These are phyloP conservation scores for Pilaira anomala DNA, from an alignment of 192 early-diverging fungal genomes.

Conservation along the genomic window DNA sequence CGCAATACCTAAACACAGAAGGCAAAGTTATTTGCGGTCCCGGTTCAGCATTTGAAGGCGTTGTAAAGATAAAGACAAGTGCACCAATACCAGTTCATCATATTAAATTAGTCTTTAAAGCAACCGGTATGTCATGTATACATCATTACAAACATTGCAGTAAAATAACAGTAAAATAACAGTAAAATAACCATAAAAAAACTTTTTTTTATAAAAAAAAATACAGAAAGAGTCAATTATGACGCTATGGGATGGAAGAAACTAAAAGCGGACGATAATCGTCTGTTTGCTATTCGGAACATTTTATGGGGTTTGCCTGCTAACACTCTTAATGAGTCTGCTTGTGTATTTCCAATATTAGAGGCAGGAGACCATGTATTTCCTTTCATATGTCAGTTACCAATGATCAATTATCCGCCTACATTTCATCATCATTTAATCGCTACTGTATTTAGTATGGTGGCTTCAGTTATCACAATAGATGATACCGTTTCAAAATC, in stretches of 20 bases:
- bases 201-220: not conserved
- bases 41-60: constrained; percentile 19
- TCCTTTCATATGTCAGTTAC: constrained; percentile 11
- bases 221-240: constrained; percentile 15
- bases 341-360: not conserved
- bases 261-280: not conserved
- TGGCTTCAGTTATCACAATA: not conserved
- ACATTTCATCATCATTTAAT: constrained; percentile 9
- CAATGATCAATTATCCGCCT: constrained; percentile 9
- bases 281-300: not conserved
- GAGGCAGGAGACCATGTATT: constrained; percentile 1
- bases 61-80: constrained; percentile 15
- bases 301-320: not conserved
- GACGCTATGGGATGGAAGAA: constrained; percentile 15
- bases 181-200: not conserved
- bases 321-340: not conserved
- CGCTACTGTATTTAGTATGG: not conserved
- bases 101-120: constrained; percentile 24
- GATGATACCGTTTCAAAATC: not conserved
- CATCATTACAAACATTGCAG: not conserved
- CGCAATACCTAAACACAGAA: not conserved
- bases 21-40: constrained; percentile 14
- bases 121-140: constrained; percentile 16
- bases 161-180: not conserved
- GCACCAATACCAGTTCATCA: constrained; percentile 17